Conservation (phyloP, 768 basidiomycete species). For the Pleurotus platypus region DNA sequence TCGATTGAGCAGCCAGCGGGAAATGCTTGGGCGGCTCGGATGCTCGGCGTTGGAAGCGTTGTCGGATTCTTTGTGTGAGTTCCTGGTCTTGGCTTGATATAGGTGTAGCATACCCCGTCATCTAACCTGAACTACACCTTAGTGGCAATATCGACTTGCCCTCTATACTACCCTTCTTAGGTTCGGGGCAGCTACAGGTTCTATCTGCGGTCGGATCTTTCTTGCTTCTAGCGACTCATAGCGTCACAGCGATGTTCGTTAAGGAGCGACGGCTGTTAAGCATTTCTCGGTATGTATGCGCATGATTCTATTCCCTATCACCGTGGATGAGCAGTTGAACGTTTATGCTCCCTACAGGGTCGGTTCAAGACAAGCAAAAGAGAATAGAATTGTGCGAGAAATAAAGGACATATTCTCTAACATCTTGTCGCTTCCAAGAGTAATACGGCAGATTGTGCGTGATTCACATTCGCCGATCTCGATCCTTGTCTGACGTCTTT, state of each 20-base stretch:
- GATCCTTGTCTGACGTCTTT: neutral
- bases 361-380: neutral
- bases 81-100: neutral
- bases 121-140: neutral
- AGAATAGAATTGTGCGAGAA: conserved; percentile 35
- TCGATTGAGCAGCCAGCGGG: conserved; percentile 72
- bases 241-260: conserved; percentile 54
- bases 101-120: neutral
- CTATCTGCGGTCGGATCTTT: conserved; percentile 72
- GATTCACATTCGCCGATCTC: neutral
- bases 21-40: conserved; percentile 95
- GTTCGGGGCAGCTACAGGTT: conserved; percentile 76
- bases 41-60: conserved; percentile 84
- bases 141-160: conserved; percentile 84
- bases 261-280: conserved; percentile 71
- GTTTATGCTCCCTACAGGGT: neutral
- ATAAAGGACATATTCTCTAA: conserved; percentile 70
- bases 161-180: conserved; percentile 65
- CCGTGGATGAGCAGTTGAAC: neutral
- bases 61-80: conserved; percentile 86
- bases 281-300: conserved; percentile 10
- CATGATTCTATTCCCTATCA: neutral
- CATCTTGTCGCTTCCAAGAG: conserved; percentile 61
- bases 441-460: conserved; percentile 80
- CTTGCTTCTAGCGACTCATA: conserved; percentile 64